A percentile compares a stretch with the other conserved stretches of the same genome.
These are phyloP conservation scores for Glonium stellatum DNA, from an alignment of 495 filamentous ascomycete species.

Conservation along the genomic window DNA sequence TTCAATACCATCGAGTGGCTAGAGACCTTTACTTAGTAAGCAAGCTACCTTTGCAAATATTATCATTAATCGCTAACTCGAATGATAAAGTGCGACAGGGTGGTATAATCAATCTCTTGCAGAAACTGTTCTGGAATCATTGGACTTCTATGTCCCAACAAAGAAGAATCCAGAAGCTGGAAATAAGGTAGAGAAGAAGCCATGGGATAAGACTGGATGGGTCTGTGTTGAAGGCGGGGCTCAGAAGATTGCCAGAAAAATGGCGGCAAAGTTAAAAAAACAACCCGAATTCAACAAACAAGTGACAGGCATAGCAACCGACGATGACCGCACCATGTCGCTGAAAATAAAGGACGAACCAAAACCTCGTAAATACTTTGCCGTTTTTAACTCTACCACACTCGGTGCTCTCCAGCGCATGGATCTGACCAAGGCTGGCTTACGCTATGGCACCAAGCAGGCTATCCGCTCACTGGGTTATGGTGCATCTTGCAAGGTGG, in stretches of 20 bases:
- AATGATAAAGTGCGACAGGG: conserved; percentile 1
- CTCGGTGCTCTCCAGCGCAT: conserved; percentile 27
- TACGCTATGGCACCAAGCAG: conserved; percentile 19
- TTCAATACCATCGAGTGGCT: conserved; percentile 22
- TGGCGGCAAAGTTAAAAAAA: conserved; percentile 6
- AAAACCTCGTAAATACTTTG: conserved; percentile 11
- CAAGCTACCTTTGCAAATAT: background rate
- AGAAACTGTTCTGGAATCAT: background rate
- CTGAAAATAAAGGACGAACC: background rate
- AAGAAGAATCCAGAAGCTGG: too few species aligned
- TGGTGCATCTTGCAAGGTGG: conserved; percentile 29
- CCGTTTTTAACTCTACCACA: conserved; percentile 26
- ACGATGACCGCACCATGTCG: background rate
- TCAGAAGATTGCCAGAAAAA: conserved; percentile 19
- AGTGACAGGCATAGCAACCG: background rate
- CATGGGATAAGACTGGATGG: conserved; percentile 13
- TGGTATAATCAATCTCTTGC: conserved; percentile 1
- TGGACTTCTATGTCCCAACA: background rate
- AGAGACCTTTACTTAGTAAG: conserved; percentile 17
- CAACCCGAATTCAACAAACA: background rate
- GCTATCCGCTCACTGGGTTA: conserved; percentile 29
- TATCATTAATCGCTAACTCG: background rate
- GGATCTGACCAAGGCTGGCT: conserved; percentile 13
- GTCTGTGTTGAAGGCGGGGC: conserved; percentile 24
- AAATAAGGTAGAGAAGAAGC: too few species aligned